Base-by-base conservation (phyloP, 352 stramenopile genomes). In the Halophytophthora polymorphica region DNA sequence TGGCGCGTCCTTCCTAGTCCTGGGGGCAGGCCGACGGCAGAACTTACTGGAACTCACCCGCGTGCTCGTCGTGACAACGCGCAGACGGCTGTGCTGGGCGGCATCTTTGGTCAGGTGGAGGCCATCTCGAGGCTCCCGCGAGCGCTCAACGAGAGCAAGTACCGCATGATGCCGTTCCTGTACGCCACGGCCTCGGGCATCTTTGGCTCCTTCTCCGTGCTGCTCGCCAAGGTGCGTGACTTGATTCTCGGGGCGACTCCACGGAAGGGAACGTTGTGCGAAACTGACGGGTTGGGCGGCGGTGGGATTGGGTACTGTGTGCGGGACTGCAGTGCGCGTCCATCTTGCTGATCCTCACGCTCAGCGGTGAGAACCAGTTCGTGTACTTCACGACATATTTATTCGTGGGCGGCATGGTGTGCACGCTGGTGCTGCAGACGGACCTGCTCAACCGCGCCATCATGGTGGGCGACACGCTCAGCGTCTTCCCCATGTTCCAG, bases 401-500 rank as follows among this genome's bases (percentile, higher is more conserved):
- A 53, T 91, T 93, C 45, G 74, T 91, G 42, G 74, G 78, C 29
- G 80, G 80, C 43, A 93, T 90, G 78, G 70, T 93, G 42, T 81
- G 66, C 46, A 90, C 81, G 50, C 65, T 93, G 44, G 71, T 90
- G 48, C 67, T 91, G n/a, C 83, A 93, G 54, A 93, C 83, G 0
- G 80, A 93, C 42, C 42, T 91, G 50, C 62, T 93, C 12, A 93
- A 93, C 61, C 80, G 83, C 33, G 81, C 80, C 10, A 91, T 93
- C 58, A 93, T 93, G 83, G 61, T 56, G 5, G 83, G 83, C 6
- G 83, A 91, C 44, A 93, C 80, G n/a, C 73, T 93, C 18, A 89
- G 77, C 38, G 83, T 93, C 3, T 93, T 91, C 45, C 83, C 83
- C 1, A 90, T 93, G 77, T 93, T 93, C 48, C 83, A 93, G 68